phyloP scores from a whole-genome alignment of 176 grass and related monocot genomes.

The Poa pratensis region DNA sequence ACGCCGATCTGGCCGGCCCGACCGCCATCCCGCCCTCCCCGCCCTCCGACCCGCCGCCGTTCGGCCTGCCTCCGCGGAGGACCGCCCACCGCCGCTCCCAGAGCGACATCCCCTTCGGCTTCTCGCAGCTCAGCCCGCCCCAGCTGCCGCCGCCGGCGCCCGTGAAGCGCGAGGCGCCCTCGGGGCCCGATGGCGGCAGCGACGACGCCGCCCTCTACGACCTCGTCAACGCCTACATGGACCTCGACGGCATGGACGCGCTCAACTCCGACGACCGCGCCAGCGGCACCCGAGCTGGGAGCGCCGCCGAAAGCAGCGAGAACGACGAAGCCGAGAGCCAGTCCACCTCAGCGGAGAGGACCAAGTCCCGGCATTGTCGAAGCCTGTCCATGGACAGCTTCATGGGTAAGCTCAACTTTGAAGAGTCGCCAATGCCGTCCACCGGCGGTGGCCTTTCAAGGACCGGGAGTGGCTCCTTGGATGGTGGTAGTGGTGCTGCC shows the following conservation, averaged over 20 bases:
- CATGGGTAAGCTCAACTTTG: conserved; percentile 85
- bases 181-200: conserved; percentile 17
- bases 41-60: conserved; percentile 50
- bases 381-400: conserved; percentile 98
- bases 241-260: conserved; percentile 73
- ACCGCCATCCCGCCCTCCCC: conserved; percentile 46
- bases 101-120: conserved; percentile 77
- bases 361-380: conserved; percentile 74
- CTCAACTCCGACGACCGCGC: conserved; percentile 80
- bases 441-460: conserved; percentile 49
- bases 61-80: conserved; percentile 66
- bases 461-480: conserved; percentile 60
- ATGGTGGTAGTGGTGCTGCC: conserved; percentile 51
- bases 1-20: conserved; percentile 52
- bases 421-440: conserved; percentile 67
- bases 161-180: conserved; percentile 52
- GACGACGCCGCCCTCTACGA: conserved; percentile 58
- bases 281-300: conserved; percentile 49
- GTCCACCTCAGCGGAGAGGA: conserved; percentile 44
- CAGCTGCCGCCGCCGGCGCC: conserved; percentile 47
- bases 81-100: conserved; percentile 68
- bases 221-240: conserved; percentile 91
- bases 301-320: conserved; percentile 80
- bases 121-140: conserved; percentile 57
- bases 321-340: conserved; percentile 84